Evolutionary conservation across 2,329 filamentous ascomycete species (phyloP), one percentile per base, ranked within the genome.

Genomic region (Alternaria sp.): DNA sequence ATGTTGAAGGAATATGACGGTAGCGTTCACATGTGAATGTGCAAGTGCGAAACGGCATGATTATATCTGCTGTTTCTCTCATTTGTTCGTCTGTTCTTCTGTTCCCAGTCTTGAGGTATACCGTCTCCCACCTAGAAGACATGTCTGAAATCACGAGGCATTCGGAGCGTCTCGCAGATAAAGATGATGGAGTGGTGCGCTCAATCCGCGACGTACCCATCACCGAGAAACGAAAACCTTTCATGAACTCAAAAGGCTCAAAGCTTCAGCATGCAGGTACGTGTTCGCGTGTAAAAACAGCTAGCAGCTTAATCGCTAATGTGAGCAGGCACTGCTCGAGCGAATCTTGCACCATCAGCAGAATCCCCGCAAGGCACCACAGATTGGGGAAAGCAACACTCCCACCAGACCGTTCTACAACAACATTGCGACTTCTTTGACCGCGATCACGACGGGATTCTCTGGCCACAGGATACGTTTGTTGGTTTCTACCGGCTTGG

Each of bases 351-450:
- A 2, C 26, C 41, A 39, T 54, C 51, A 5, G 33, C 24, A 54
- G 51, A 54, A 31, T 46, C 33, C 0, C 51, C 41, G 2, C 17
- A 46, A 31, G 51, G 51, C 11, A 54, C 51, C 34, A 31, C 36
- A 7, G 41, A n/a, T 10, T 54, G 51, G 51, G 37, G 29, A 21
- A 33, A 54, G 13, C 42, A 53, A 31, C 51, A 53, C 23, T 53
- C 51, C 3, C 51, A 53, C 2, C 40, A 53, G 9, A 53, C 51
- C n/a, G 51, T 53, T 4, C 40, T 53, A 11, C 51, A 84, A 65
- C 83, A 86, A 29, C 84, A 86, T 68, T 78, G 79, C 65, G 74
- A 75, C 26, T 85, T 83, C 75, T 86, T 82, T 62, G 84, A 86
- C 67, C 64, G 72, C n/a, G 83, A 85, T 65, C 64, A 71, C 29